Evolutionary conservation across 176 grass and related monocot genomes (phyloP), one percentile per base, ranked within the genome.

Genomic region (Raddia distichophylla): DNA sequence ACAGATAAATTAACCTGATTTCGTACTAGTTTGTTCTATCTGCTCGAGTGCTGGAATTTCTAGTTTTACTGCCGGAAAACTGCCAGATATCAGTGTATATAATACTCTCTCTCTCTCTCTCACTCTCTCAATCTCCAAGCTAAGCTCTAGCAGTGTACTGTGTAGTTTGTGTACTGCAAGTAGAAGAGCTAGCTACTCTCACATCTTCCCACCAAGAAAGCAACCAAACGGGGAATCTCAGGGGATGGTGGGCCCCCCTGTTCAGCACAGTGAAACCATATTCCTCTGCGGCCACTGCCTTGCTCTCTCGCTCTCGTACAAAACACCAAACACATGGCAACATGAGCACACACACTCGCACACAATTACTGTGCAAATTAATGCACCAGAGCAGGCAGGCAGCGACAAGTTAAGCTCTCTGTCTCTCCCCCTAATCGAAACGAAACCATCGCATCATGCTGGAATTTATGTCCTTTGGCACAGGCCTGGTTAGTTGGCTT

Each of bases 401-500:
- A 16, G 1, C 49, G 52, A 58, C 13, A 55, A 2, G 33, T 52
- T 82, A 69, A 57, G 18, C 2, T 0, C 22, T 13, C 10, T 12
- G 57, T 3, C 16, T 34, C 71, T 9, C 5, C 0, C 18, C 7
- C 48, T 20, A 60, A 81, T 61, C 70, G 77, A 48, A 75, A 75
- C 85, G 43, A 81, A 89, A 86, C 73, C 67, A 71, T 82, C 83
- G 78, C 78, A 82, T 74, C 88, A 72, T 86, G 83, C 5, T 78
- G 88, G 88, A 90, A 90, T 90, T 86, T 86, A 90, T 90, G 88
- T 90, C 88, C 74, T 55, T 55, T 45, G 73, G 60, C 53, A 79
- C 73, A 54, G 37, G 44, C 50, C 75, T 1, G 43, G 64, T 5
- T 52, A 66, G 69, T 51, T 59, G 35, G 11, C 52, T 82, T 90